Percentiles rank a stretch among this genome's conserved stretches.
Conservation (phyloP, 192 early-diverging fungal species). For the Allomyces arbusculus region DNA sequence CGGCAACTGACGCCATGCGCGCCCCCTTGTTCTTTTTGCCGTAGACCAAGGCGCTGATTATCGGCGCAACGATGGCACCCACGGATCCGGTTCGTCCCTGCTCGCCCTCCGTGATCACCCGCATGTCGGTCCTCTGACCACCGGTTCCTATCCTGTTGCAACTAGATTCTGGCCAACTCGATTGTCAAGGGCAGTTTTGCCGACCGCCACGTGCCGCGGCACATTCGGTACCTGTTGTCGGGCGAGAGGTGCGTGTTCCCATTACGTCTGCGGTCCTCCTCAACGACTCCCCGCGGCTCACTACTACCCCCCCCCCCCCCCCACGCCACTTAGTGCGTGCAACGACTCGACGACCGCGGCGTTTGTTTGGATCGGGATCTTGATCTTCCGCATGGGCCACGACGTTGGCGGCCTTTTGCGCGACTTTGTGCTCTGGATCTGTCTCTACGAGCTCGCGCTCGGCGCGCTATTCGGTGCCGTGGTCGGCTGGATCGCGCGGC, state of each 20-base stretch:
- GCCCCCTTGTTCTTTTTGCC: too few relatives aligned
- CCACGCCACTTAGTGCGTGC: neutral
- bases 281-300: too few relatives aligned
- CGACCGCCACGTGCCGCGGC: constrained; percentile 62
- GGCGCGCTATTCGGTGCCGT: constrained; percentile 47
- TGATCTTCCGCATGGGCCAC: neutral
- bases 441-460: constrained; percentile 57
- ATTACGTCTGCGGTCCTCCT: too few relatives aligned
- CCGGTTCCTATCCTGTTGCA: too few relatives aligned
- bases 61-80: constrained; percentile 67
- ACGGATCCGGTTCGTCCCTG: constrained; percentile 59
- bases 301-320: too few relatives aligned
- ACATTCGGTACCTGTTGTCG: constrained; percentile 51
- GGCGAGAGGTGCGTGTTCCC: constrained; percentile 33
- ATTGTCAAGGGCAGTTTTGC: constrained; percentile 88
- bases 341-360: neutral
- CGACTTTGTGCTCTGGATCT: constrained; percentile 8
- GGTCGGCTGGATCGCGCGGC: constrained; percentile 45
- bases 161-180: constrained; percentile 50
- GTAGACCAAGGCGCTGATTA: constrained; percentile 47
- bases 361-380: neutral
- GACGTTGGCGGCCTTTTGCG: too few relatives aligned
- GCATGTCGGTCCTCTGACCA: too few relatives aligned
- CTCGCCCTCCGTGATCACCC: too few relatives aligned
- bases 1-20: too few relatives aligned